Base-by-base conservation (phyloP, 2,329 filamentous ascomycete species). In the Emergomyces africanus region DNA sequence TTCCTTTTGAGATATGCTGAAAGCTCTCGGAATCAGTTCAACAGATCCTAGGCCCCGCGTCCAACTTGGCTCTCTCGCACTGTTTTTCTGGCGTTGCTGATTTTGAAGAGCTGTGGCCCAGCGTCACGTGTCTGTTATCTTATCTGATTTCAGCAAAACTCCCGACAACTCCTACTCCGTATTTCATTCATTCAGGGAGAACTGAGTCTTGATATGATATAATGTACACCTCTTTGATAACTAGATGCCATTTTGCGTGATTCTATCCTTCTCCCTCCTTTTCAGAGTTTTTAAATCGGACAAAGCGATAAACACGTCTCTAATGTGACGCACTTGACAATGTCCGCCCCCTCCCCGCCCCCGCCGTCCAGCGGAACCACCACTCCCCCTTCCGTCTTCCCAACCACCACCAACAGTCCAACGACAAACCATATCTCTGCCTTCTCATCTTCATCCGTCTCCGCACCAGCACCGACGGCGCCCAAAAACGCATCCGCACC, bases 361-460 rank as follows among this genome's bases (percentile, higher is more conserved):
- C 49, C 44, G 23, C 28, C 50, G 23, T 41, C 51, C n/a, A 20
- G 20, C 49, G 33, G n/a, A 33, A 23, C 23, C n/a, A 61, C 65
- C 33, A 66, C 66, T 41, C 35, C 61, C 1, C 41, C 61, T 0
- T 58, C 57, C 33, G 41, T 54, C 33, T 33, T 54, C 35, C 35
- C 51, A 41, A 44, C 37, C 35, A 15, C 14, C 20, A 18, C 53
- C 15, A 14, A 5, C 63, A 61, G 30, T 60, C 60, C 2, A 59
- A 54, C 50, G 15, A 35, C 25, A 44, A 30, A 20, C 18, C 33
- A 25, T 37, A 1, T 53, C 12, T 53, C 50, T 39, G 30, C 33
- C 33, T 39, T 30, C 28, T 25, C 30, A 15, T 53, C 53, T 23
- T 39, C 44, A 12, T 50, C 42, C 25, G 3, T 20, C 50, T 48